Evolutionary conservation across 192 early-diverging fungal species (phyloP).

Genomic region (Diversispora epigaea): DNA sequence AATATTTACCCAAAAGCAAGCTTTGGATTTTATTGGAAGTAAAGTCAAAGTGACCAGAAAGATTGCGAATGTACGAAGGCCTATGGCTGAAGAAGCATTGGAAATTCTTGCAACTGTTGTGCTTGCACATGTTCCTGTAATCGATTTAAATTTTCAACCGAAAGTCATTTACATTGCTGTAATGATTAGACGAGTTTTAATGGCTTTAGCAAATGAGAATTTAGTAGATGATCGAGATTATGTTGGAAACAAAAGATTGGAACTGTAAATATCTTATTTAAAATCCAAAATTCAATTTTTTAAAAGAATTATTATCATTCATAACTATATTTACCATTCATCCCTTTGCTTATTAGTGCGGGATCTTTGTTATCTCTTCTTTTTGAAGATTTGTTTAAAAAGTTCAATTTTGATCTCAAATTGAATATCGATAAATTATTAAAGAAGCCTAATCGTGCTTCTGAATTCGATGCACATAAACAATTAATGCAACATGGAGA

Average conservation of each 20-base stretch:
- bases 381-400: conserved; percentile 98
- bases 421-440: conserved; percentile 87
- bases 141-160: conserved; percentile 81
- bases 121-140: conserved; percentile 87
- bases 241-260: conserved; percentile 96
- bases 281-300: too few relatives aligned
- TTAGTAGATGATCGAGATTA: conserved; percentile 97
- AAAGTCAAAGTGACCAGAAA: conserved; percentile 69
- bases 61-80: conserved; percentile 36
- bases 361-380: conserved; percentile 90
- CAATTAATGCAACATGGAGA: conserved; percentile 71
- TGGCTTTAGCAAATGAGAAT: conserved; percentile 76
- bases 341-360: conserved; percentile 57
- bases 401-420: conserved; percentile 85
- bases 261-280: conserved; percentile 75
- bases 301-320: not conserved
- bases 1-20: conserved; percentile 89
- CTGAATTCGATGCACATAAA: conserved; percentile 85
- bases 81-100: conserved; percentile 77
- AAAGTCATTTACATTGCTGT: conserved; percentile 92
- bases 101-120: conserved; percentile 86
- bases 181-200: conserved; percentile 90
- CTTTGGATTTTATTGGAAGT: conserved; percentile 82
- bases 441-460: conserved; percentile 82
- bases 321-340: not conserved